Evolutionary conservation across 768 basidiomycete species (phyloP), one percentile per base, ranked within the genome.

Genomic region (Boletus pseudo-olivaceus): DNA sequence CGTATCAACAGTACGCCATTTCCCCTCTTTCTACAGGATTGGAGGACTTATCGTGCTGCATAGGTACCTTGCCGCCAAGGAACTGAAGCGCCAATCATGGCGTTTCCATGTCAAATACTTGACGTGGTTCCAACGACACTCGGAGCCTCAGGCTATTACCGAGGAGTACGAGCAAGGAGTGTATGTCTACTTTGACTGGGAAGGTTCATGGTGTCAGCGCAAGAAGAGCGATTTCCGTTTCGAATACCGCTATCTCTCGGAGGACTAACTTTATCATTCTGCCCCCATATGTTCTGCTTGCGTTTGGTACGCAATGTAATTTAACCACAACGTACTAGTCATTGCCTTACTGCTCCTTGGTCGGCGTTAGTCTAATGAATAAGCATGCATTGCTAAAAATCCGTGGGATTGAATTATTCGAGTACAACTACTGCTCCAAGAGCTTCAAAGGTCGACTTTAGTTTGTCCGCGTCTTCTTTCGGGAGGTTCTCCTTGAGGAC

Each of bases 121-220:
- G 56, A 99, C 97, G 30, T 99, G 97, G 95, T 99, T 99, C 83
- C 97, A 98, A 72, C 84, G 97, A 35, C 93, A 97, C 65, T 94
- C 93, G 23, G 95, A 98, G 66, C 97, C 97, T 9, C 93, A 96
- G 66, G 94, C 94, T 2, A 98, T 99, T 69, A 99, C 97, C 49
- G 96, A 98, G 63, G 96, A 98, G 70, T 99, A 98, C 71, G 97
- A 99, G 73, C 95, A 98, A 75, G 97, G 97, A 14, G 93, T 97
- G 14, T 99, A 99, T 72, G 90, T 97, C 33, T 99, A 99, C 79
- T 98, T 98, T 71, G 96, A 98, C 73, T 98, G 95, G 95, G 95
- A 98, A 71, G 93, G 93, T 47, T 92, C 90, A 59, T 99, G 96
- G 97, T 97, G 94, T 71, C 93, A 96, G 70, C 82, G 96, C 68